These are phyloP conservation scores for Boletus barrowsii DNA, from an alignment of 768 basidiomycete genomes.

Conservation along the genomic window DNA sequence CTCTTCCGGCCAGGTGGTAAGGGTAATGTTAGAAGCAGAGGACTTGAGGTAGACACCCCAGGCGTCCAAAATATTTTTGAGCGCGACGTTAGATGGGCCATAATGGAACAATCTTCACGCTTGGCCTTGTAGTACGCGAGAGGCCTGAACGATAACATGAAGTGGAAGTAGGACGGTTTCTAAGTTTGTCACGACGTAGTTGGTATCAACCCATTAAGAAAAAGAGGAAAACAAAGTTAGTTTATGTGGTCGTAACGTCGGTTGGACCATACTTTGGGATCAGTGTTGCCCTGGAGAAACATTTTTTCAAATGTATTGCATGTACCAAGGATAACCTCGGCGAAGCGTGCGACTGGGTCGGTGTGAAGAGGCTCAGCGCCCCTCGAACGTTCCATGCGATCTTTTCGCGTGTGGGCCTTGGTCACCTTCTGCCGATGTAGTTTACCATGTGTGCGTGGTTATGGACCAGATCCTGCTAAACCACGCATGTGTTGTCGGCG, in stretches of 20 bases:
- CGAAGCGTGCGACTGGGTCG: neutral
- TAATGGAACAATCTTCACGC: slow-evolving; percentile 6
- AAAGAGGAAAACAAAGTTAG: neutral
- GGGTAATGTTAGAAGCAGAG: neutral
- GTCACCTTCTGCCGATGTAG: neutral
- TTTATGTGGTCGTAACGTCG: neutral
- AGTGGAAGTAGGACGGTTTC: neutral
- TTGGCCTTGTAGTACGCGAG: slow-evolving; percentile 2
- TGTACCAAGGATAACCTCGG: neutral
- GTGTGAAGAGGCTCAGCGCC: neutral
- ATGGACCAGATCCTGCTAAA: too few species aligned
- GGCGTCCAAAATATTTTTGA: neutral
- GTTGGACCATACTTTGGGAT: neutral
- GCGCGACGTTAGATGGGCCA: slow-evolving; percentile 1
- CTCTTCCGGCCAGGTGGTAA: neutral
- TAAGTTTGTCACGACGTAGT: neutral
- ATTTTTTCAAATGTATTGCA: neutral
- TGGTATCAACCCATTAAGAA: slow-evolving; percentile 1
- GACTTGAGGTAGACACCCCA: slow-evolving; percentile 3
- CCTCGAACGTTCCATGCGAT: neutral
- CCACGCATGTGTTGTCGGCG: too few species aligned
- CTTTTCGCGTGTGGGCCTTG: neutral
- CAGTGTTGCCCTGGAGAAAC: slow-evolving; percentile 4
- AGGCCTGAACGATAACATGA: neutral
- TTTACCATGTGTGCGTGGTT: too few species aligned